Percentiles rank a stretch among this genome's conserved stretches.
These are phyloP conservation scores for Tetragonia tetragonoides DNA, from an alignment of 148 eudicot species.

Conservation along the genomic window DNA sequence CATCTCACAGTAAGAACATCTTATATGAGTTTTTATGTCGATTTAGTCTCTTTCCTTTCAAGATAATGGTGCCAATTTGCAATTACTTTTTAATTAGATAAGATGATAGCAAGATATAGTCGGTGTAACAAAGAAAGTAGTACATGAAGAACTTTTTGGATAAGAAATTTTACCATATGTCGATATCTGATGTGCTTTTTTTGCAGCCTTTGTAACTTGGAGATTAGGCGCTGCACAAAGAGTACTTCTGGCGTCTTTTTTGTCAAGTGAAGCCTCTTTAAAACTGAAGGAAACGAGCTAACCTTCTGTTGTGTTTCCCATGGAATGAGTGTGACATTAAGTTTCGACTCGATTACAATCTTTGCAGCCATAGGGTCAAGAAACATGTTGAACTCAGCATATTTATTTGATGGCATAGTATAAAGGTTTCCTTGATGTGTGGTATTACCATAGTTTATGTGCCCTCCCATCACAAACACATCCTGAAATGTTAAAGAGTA, in stretches of 20 bases:
- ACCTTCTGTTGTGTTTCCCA: constrained; percentile 48
- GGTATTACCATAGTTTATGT: constrained; percentile 33
- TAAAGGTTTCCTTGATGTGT: constrained; percentile 48
- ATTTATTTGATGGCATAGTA: constrained; percentile 54
- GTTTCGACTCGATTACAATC: constrained; percentile 50
- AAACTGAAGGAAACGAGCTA: constrained; percentile 31
- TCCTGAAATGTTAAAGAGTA: constrained; percentile 44
- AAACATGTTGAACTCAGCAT: constrained; percentile 73
- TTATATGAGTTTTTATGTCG: too few species aligned
- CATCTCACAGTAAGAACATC: too few species aligned
- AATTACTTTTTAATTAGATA: too few species aligned
- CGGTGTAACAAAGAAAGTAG: too few species aligned
- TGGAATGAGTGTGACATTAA: constrained; percentile 64
- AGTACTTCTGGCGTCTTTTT: constrained; percentile 58
- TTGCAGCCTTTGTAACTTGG: constrained; percentile 44
- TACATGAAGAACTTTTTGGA: too few species aligned
- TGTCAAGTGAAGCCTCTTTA: constrained; percentile 26
- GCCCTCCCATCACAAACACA: constrained; percentile 66
- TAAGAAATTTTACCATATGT: constrained; percentile 54
- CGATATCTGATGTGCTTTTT: constrained; percentile 50
- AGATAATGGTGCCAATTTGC: too few species aligned
- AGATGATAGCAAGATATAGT: too few species aligned
- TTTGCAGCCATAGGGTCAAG: constrained; percentile 89
- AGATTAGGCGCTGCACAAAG: constrained; percentile 46
- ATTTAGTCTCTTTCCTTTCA: too few species aligned